phyloP scores from a whole-genome alignment of 805 yeast species.

The Brettanomyces naardenensis region DNA sequence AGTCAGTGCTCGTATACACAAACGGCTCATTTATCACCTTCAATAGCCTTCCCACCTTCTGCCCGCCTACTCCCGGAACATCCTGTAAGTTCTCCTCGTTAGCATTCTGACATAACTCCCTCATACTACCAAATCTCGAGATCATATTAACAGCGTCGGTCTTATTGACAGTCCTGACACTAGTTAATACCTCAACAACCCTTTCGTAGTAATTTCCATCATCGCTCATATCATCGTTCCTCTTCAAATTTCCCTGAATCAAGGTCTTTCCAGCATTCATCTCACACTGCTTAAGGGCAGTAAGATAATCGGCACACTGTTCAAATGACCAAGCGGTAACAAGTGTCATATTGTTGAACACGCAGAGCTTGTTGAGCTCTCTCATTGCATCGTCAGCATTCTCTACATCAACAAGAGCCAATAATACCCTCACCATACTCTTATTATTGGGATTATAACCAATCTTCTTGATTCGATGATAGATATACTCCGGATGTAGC shows the following conservation, averaged over 20 bases:
- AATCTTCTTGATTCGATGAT: conserved; percentile 40
- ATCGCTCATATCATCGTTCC: conserved; percentile 22
- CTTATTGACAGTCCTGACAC: conserved; percentile 40
- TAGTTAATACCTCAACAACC: conserved; percentile 37
- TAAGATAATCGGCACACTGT: conserved; percentile 41
- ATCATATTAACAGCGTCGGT: conserved; percentile 45
- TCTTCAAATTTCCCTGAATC: conserved; percentile 32
- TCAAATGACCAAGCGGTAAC: conserved; percentile 47
- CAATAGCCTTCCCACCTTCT: conserved; percentile 34
- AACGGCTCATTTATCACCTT: conserved; percentile 42
- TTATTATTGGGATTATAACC: conserved; percentile 14
- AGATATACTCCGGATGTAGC: conserved; percentile 67
- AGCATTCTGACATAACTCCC: conserved; percentile 30
- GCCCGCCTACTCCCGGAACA: conserved; percentile 43
- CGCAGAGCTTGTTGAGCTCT: conserved; percentile 38
- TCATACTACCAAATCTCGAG: conserved; percentile 39
- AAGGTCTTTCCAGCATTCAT: conserved; percentile 21
- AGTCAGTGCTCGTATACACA: conserved; percentile 37
- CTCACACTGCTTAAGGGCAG: conserved; percentile 27
- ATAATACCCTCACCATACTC: conserved; percentile 34
- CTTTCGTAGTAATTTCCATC: conserved; percentile 35
- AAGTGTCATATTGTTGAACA: conserved; percentile 41
- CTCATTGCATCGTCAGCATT: conserved; percentile 43
- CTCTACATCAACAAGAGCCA: conserved; percentile 61
- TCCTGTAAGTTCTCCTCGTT: conserved; percentile 22